These are phyloP conservation scores for Stramenopiles sp. DNA, from an alignment of 352 stramenopile species.

Conservation along the genomic window DNA sequence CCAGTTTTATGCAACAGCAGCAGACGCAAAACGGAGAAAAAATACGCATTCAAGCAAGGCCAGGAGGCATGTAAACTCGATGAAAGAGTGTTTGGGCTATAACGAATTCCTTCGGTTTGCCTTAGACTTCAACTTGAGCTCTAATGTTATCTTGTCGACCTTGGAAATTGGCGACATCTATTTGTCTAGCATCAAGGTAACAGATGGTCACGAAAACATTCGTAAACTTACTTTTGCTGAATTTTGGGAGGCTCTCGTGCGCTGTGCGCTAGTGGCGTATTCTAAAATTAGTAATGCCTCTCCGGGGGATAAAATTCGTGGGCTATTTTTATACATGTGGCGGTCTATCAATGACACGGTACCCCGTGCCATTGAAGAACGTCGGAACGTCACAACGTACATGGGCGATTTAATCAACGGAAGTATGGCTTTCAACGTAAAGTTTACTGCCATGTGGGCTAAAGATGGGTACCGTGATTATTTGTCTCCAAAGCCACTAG, in stretches of 20 bases:
- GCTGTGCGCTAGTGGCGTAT: constrained; percentile 23
- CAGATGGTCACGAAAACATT: constrained; percentile 10
- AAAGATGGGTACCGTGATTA: constrained; percentile 20
- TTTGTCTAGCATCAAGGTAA: not conserved
- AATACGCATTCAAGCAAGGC: not conserved
- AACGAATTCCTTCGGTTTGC: not conserved
- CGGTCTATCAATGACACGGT: constrained; percentile 13
- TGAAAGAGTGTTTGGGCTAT: not conserved
- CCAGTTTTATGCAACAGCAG: not conserved
- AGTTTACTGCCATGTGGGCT: constrained; percentile 18
- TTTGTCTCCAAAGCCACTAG: constrained; percentile 9
- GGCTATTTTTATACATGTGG: constrained; percentile 25
- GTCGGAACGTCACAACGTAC: constrained; percentile 16
- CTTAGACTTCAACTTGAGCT: not conserved
- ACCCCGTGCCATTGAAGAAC: not conserved
- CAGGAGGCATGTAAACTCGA: not conserved
- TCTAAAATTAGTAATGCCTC: constrained; percentile 12
- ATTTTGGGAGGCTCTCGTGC: constrained; percentile 26
- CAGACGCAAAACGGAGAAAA: not conserved
- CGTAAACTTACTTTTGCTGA: constrained; percentile 26
- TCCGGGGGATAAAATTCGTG: constrained; percentile 16
- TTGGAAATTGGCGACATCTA: not conserved
- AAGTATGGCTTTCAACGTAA: constrained; percentile 20
- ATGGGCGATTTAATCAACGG: constrained; percentile 17
- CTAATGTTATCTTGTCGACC: not conserved